These are phyloP conservation scores for Tulasnella sp. DNA, from an alignment of 768 basidiomycete species.

Conservation along the genomic window DNA sequence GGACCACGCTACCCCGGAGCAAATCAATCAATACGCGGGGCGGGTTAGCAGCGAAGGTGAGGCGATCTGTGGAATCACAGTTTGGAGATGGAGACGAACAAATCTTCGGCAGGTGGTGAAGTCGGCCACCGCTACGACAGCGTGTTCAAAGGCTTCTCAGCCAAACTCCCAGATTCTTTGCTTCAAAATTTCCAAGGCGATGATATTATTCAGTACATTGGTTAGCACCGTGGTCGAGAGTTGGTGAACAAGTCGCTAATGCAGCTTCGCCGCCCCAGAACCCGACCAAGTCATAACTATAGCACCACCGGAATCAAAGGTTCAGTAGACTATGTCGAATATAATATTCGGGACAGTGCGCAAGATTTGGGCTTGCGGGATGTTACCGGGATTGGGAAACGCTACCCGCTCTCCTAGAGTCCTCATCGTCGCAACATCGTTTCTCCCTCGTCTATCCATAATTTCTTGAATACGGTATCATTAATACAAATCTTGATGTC, in stretches of 20 bases:
- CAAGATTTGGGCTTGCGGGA: background rate
- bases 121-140: constrained; percentile 1
- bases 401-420: background rate
- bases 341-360: background rate
- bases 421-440: background rate
- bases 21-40: constrained; percentile 25
- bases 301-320: background rate
- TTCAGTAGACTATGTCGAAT: background rate
- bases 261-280: background rate
- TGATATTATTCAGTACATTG: constrained; percentile 22
- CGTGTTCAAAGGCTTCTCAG: constrained; percentile 14
- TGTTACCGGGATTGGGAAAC: background rate
- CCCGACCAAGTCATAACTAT: constrained; percentile 13
- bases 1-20: constrained; percentile 19
- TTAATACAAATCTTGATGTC: background rate
- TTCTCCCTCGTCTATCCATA: background rate
- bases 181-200: constrained; percentile 22
- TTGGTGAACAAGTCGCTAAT: background rate
- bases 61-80: background rate
- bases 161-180: background rate
- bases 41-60: constrained; percentile 14
- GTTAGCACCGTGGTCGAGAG: background rate
- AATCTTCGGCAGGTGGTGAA: background rate
- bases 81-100: background rate
- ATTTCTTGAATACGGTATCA: background rate